Percentiles rank a stretch among this genome's conserved stretches.
Conservation (phyloP, 2,329 filamentous ascomycete genomes). For the Arachnomyces sp. region DNA sequence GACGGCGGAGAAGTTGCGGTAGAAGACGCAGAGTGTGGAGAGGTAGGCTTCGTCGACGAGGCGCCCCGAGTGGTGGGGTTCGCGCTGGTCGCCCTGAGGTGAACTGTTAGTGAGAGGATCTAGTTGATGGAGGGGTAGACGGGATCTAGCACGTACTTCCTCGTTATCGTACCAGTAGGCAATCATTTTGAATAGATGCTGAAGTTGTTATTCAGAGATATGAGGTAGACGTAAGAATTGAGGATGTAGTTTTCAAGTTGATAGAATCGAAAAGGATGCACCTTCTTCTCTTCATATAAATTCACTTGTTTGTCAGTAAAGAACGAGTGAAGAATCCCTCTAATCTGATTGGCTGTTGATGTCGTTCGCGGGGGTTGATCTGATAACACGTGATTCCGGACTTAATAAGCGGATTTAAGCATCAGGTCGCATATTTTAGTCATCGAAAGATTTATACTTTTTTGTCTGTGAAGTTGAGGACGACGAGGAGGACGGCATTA, state of each 20-base stretch:
- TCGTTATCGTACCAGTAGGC: constrained; percentile 65
- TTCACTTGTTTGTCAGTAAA: too few species aligned
- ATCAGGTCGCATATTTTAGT: too few species aligned
- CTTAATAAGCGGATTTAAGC: too few species aligned
- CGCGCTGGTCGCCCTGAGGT: constrained; percentile 79
- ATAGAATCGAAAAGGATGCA: too few species aligned
- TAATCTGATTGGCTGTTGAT: too few species aligned
- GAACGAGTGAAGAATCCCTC: too few species aligned
- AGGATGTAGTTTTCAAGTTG: constrained; percentile 15
- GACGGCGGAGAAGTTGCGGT: constrained; percentile 59
- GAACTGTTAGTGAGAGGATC: neutral
- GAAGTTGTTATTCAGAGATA: too few species aligned
- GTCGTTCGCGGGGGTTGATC: too few species aligned
- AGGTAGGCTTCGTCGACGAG: constrained; percentile 59
- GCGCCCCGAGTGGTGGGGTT: constrained; percentile 77
- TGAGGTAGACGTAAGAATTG: constrained; percentile 5
- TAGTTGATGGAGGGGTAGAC: neutral
- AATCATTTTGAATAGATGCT: constrained; percentile 45
- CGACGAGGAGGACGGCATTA: constrained; percentile 19
- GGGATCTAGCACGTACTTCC: constrained; percentile 38
- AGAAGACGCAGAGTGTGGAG: constrained; percentile 66
- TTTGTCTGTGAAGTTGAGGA: too few species aligned
- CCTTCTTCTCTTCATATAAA: constrained; percentile 8
- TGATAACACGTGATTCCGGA: too few species aligned
- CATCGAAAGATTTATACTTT: too few species aligned